These are phyloP conservation scores for Pezicula radicicola DNA, from an alignment of 2,329 filamentous ascomycete species.

Conservation along the genomic window DNA sequence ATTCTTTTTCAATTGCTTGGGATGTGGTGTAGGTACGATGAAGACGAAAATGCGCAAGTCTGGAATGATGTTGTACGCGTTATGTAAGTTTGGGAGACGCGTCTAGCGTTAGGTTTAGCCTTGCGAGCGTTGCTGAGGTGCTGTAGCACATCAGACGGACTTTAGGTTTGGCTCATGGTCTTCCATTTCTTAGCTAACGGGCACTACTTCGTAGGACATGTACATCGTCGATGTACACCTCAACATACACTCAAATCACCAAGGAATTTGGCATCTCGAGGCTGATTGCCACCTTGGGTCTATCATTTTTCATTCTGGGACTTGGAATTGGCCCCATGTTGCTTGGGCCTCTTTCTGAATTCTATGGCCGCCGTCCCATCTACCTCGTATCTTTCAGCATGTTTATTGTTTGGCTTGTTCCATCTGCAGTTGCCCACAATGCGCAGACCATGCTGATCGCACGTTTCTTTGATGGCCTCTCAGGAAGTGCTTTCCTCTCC, in stretches of 20 bases:
- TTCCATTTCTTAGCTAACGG: neutral
- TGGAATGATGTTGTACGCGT: slow-evolving; percentile 4
- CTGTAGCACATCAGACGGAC: no score
- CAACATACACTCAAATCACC: slow-evolving; percentile 75
- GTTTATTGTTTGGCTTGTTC: slow-evolving; percentile 78
- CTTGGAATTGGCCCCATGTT: slow-evolving; percentile 57
- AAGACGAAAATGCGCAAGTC: slow-evolving; percentile 1
- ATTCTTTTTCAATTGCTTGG: neutral
- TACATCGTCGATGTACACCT: slow-evolving; percentile 84
- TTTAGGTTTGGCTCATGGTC: no score
- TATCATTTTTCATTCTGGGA: slow-evolving; percentile 81
- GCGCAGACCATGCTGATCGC: slow-evolving; percentile 75
- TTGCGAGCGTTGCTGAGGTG: no score
- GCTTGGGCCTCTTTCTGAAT: slow-evolving; percentile 55
- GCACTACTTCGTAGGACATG: slow-evolving; percentile 57
- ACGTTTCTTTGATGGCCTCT: slow-evolving; percentile 74
- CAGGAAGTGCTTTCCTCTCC: slow-evolving; percentile 65
- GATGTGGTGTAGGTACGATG: neutral
- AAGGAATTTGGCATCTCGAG: slow-evolving; percentile 69
- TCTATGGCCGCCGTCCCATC: slow-evolving; percentile 79
- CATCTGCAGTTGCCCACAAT: slow-evolving; percentile 77
- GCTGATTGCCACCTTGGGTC: slow-evolving; percentile 73
- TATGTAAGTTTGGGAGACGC: neutral
- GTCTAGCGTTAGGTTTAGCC: no score
- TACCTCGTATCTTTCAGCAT: slow-evolving; percentile 72